A percentile compares a stretch with the other conserved stretches of the same genome.
Evolutionary conservation across 1,284 basidiomycete genomes (phyloP).

Genomic region (Takashimella koratensis): DNA sequence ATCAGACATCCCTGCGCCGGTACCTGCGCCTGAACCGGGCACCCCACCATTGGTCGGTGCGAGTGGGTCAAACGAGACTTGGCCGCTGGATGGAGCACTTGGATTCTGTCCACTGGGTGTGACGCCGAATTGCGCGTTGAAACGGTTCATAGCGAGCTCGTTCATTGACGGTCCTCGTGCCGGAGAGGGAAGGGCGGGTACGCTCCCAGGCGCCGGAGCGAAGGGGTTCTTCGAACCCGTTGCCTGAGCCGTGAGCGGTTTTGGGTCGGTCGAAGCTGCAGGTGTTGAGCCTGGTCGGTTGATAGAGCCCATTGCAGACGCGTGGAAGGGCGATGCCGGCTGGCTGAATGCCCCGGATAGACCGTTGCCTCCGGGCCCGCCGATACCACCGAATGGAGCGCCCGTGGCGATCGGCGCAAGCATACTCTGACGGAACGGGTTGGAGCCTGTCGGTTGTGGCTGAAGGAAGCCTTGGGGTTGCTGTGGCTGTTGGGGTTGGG

Average conservation of each 20-base stretch:
- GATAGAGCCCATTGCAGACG: slow-evolving; percentile 35
- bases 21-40: slow-evolving; percentile 1
- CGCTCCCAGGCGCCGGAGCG: slow-evolving; percentile 65
- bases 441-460: slow-evolving; percentile 70
- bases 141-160: slow-evolving; percentile 63
- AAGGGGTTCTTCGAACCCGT: slow-evolving; percentile 96
- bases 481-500: slow-evolving; percentile 43
- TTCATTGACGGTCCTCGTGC: slow-evolving; percentile 75
- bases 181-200: slow-evolving; percentile 51
- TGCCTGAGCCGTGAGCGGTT: slow-evolving; percentile 73
- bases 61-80: slow-evolving; percentile 6
- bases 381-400: slow-evolving; percentile 7
- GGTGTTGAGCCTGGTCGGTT: slow-evolving; percentile 30
- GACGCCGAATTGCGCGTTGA: slow-evolving; percentile 14
- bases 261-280: slow-evolving; percentile 51
- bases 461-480: slow-evolving; percentile 56
- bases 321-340: slow-evolving; percentile 60
- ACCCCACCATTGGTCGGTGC: neutral
- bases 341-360: slow-evolving; percentile 50
- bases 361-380: neutral
- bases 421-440: slow-evolving; percentile 61
- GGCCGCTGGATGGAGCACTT: neutral
- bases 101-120: slow-evolving; percentile 2
- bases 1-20: slow-evolving; percentile 33
- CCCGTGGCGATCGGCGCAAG: slow-evolving; percentile 8